A percentile compares a stretch with the other conserved stretches of the same genome.
These are phyloP conservation scores for Pulveroboletus sp. DNA, from an alignment of 768 basidiomycete genomes.

Conservation along the genomic window DNA sequence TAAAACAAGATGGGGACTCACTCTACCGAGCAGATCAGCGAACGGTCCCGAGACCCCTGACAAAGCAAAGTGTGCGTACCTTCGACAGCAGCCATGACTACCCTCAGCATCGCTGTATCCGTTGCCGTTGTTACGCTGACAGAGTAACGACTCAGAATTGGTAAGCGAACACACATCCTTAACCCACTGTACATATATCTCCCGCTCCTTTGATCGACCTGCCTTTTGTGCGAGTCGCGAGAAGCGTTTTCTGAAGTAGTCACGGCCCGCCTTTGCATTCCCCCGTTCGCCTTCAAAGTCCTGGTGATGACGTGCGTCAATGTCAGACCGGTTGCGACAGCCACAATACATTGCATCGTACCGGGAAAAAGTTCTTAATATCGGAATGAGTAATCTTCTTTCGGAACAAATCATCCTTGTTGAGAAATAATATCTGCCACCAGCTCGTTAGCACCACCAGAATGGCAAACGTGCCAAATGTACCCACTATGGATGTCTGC, in stretches of 20 bases:
- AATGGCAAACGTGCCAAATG: neutral
- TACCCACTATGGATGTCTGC: slow-evolving; percentile 81
- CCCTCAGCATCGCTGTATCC: slow-evolving; percentile 81
- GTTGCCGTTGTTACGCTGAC: slow-evolving; percentile 83
- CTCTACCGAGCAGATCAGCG: slow-evolving; percentile 44
- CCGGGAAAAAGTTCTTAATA: slow-evolving; percentile 88
- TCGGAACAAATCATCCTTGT: slow-evolving; percentile 92
- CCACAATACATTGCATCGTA: slow-evolving; percentile 30
- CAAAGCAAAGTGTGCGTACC: slow-evolving; percentile 45
- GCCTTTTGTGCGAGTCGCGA: slow-evolving; percentile 78
- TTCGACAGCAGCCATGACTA: slow-evolving; percentile 96
- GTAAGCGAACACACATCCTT: neutral
- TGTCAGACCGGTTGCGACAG: neutral
- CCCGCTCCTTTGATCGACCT: slow-evolving; percentile 78
- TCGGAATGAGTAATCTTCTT: slow-evolving; percentile 77
- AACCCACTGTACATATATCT: slow-evolving; percentile 93
- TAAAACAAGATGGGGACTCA: slow-evolving; percentile 46
- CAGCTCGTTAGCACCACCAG: slow-evolving; percentile 1
- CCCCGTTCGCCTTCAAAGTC: slow-evolving; percentile 80
- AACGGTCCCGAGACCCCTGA: neutral
- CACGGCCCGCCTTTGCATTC: slow-evolving; percentile 71
- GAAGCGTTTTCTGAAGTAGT: slow-evolving; percentile 89
- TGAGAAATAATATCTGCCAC: slow-evolving; percentile 83
- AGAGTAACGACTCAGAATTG: slow-evolving; percentile 5
- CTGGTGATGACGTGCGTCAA: slow-evolving; percentile 34